Percentiles rank a stretch among this genome's conserved stretches.
Conservation (phyloP, 768 basidiomycete genomes). For the Auriscalpium vulgare region DNA sequence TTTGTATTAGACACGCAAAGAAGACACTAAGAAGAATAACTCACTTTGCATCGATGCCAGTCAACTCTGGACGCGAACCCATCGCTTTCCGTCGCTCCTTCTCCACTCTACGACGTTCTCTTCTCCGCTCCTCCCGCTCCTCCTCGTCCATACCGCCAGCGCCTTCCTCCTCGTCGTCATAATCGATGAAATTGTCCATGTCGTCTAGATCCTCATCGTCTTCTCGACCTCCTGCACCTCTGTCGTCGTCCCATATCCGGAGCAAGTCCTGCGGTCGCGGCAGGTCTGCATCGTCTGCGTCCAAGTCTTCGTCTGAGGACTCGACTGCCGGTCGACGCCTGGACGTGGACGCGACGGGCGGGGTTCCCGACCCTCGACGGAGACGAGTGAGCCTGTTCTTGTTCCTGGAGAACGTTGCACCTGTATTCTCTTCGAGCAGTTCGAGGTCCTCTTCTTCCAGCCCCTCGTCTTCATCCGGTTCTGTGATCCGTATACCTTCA, state of each 20-base stretch:
- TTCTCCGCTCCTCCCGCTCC: constrained; percentile 66
- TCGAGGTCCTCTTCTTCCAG: constrained; percentile 89
- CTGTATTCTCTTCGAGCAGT: constrained; percentile 77
- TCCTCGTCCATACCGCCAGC: constrained; percentile 63
- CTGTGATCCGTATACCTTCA: constrained; percentile 20
- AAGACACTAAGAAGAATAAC: constrained; percentile 22
- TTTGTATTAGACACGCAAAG: not conserved
- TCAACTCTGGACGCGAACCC: constrained; percentile 60
- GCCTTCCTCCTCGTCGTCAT: constrained; percentile 54
- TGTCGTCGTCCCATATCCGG: constrained; percentile 82
- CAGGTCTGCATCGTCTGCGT: constrained; percentile 42
- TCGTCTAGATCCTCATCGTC: constrained; percentile 68
- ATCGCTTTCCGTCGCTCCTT: constrained; percentile 59
- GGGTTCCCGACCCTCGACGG: constrained; percentile 70
- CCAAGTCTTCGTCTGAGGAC: constrained; percentile 73
- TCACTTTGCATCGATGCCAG: constrained; percentile 79
- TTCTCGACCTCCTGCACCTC: constrained; percentile 34
- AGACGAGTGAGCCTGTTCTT: constrained; percentile 66
- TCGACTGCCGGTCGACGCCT: constrained; percentile 53
- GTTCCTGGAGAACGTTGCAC: constrained; percentile 47
- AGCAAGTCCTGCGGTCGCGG: constrained; percentile 53
- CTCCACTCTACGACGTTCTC: constrained; percentile 59
- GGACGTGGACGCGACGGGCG: constrained; percentile 52
- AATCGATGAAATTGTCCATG: constrained; percentile 71
- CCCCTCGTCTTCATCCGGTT: constrained; percentile 50